Percentiles rank a stretch among this genome's conserved stretches.
Evolutionary conservation across 495 filamentous ascomycete genomes (phyloP).

Genomic region (Trichoderma virens): DNA sequence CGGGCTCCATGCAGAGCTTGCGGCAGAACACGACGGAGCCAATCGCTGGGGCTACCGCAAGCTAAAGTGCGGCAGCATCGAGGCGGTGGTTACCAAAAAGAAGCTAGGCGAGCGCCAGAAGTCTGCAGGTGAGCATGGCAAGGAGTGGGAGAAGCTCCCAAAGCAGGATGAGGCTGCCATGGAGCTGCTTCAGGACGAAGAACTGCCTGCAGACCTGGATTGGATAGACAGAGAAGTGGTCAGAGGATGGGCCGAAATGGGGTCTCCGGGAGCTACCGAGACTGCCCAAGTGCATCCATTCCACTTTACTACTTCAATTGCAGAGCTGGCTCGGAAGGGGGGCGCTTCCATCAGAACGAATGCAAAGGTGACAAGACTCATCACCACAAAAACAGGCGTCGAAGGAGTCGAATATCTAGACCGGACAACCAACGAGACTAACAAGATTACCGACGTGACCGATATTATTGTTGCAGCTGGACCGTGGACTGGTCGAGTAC

Average conservation of each 20-base stretch:
- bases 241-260: constrained; percentile 74
- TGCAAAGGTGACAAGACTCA: constrained; percentile 44
- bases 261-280: constrained; percentile 49
- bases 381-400: constrained; percentile 45
- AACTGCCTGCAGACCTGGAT: constrained; percentile 71
- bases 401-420: constrained; percentile 68
- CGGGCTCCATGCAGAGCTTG: constrained; percentile 71
- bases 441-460: constrained; percentile 60
- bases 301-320: constrained; percentile 84
- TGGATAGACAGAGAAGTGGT: constrained; percentile 71
- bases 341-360: constrained; percentile 67
- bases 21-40: constrained; percentile 75
- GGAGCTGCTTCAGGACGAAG: constrained; percentile 40
- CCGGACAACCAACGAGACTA: constrained; percentile 46
- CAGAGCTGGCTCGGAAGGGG: constrained; percentile 64
- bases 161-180: constrained; percentile 62
- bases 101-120: constrained; percentile 26
- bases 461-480: constrained; percentile 80
- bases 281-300: constrained; percentile 95
- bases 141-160: constrained; percentile 54
- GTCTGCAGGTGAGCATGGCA: constrained; percentile 20
- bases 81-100: constrained; percentile 44
- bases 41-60: constrained; percentile 83
- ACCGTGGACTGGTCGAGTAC: constrained; percentile 75
- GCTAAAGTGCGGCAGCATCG: constrained; percentile 66